Evolutionary conservation across 2,329 filamentous ascomycete genomes (phyloP), one percentile per base, ranked within the genome.

Genomic region (Cercospora zeina): DNA sequence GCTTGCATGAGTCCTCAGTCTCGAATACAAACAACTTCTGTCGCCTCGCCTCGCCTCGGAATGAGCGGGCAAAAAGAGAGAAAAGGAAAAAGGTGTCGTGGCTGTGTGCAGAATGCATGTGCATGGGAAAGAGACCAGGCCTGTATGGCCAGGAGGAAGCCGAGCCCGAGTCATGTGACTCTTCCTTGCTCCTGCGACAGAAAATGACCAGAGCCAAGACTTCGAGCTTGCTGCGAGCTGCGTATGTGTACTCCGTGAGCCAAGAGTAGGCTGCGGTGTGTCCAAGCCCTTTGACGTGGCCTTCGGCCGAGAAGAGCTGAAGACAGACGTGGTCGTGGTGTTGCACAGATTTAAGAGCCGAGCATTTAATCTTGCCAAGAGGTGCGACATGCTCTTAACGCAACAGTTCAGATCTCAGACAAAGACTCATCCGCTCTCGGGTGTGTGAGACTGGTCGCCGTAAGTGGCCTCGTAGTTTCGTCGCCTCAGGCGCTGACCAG

Each of bases 261-360:
- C 42, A 49, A 49, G 42, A 49, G 42, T 7, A 49, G 42, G 42
- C 6, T 27, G 42, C 14, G 11, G 11, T 21, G n/a, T 53, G 49
- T 53, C 11, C 49, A 34, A 53, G 49, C 49, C 13, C 34, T 19
- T 53, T 53, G 49, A 53, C 49, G 30, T 53, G 49, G 49, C n/a
- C 31, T 4, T 53, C 30, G 49, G 49, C 49, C 49, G 49, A 53
- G 30, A 3, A 19, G n/a, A 53, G 49, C 49, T 21, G 14, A 53
- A 53, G 27, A 3, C 16, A 27, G n/a, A 34, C 6, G n/a, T 13
- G 11, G 7, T 11, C 31, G 14, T 8, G 27, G 8, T 53, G 49
- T 34, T 5, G 27, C 7, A 53, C 49, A 8, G 19, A 10, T 8
- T 8, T 34, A 4, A 1, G 27, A 34, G 27, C 31, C 11, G 30